Conservation (phyloP, 1,139 yeast genomes). For the Saccharomyces hybrid region DNA sequence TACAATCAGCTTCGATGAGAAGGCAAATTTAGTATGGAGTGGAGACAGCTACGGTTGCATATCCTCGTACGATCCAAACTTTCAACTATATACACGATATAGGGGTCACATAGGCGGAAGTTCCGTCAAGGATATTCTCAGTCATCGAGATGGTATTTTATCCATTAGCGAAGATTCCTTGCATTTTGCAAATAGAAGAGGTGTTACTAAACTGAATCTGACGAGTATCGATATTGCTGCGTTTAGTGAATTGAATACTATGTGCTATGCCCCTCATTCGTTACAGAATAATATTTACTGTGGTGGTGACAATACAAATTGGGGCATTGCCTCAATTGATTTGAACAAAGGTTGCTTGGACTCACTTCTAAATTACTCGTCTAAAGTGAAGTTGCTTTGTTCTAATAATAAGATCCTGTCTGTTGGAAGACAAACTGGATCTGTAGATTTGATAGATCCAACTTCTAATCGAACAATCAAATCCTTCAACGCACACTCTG, state of each 20-base stretch:
- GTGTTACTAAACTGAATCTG: constrained; percentile 40
- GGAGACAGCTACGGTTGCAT: constrained; percentile 58
- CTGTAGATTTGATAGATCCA: constrained; percentile 73
- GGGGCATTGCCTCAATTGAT: constrained; percentile 51
- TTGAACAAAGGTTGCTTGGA: constrained; percentile 40
- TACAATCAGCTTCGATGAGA: constrained; percentile 50
- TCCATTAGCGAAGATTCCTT: constrained; percentile 48
- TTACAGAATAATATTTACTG: constrained; percentile 34
- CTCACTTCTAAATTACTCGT: constrained; percentile 35
- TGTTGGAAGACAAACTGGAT: constrained; percentile 61
- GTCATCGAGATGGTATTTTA: constrained; percentile 51
- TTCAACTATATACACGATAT: constrained; percentile 41
- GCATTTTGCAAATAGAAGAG: constrained; percentile 52
- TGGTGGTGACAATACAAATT: constrained; percentile 38
- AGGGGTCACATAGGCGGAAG: constrained; percentile 37
- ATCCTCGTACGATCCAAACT: constrained; percentile 37
- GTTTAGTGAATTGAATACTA: constrained; percentile 34
- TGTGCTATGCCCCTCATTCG: constrained; percentile 28
- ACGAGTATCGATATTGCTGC: constrained; percentile 33
- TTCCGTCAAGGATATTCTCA: constrained; percentile 44
- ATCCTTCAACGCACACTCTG: constrained; percentile 64
- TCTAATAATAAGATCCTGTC: constrained; percentile 45
- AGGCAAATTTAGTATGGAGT: constrained; percentile 73
- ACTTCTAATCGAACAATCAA: constrained; percentile 47
- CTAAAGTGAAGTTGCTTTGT: constrained; percentile 36